phyloP scores from a whole-genome alignment of 768 basidiomycete genomes.

The Boletus barrowsii region DNA sequence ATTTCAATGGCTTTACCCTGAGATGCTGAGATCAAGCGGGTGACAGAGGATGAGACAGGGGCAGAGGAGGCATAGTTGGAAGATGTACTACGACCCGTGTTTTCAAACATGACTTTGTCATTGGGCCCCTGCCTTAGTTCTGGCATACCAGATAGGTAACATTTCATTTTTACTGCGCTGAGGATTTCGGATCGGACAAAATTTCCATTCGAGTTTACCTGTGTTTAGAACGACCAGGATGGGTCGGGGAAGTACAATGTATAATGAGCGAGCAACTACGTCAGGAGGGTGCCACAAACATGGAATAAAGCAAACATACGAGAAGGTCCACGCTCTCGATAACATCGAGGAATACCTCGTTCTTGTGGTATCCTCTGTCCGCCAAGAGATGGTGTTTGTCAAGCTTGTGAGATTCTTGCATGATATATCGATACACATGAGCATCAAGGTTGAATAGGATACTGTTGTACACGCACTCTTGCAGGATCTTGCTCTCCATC shows the following conservation, averaged over 20 bases:
- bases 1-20: constrained; percentile 98
- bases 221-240: not conserved
- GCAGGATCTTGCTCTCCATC: constrained; percentile 97
- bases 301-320: constrained; percentile 43
- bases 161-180: constrained; percentile 99
- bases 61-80: not conserved
- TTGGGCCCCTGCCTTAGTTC: constrained; percentile 93
- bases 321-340: constrained; percentile 96
- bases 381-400: constrained; percentile 97
- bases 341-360: constrained; percentile 98
- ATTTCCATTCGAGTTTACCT: constrained; percentile 97
- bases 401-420: constrained; percentile 96
- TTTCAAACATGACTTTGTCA: constrained; percentile 99
- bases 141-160: constrained; percentile 98
- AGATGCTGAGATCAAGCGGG: constrained; percentile 24
- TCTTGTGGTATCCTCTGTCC: constrained; percentile 97
- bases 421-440: constrained; percentile 62
- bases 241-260: not conserved
- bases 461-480: constrained; percentile 64
- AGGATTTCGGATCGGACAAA: constrained; percentile 97
- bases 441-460: not conserved
- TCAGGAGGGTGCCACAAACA: not conserved
- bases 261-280: not conserved
- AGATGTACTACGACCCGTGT: constrained; percentile 84
- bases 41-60: not conserved